Conservation (phyloP, 2,329 filamentous ascomycete genomes). For the Aspergillus sp. region DNA sequence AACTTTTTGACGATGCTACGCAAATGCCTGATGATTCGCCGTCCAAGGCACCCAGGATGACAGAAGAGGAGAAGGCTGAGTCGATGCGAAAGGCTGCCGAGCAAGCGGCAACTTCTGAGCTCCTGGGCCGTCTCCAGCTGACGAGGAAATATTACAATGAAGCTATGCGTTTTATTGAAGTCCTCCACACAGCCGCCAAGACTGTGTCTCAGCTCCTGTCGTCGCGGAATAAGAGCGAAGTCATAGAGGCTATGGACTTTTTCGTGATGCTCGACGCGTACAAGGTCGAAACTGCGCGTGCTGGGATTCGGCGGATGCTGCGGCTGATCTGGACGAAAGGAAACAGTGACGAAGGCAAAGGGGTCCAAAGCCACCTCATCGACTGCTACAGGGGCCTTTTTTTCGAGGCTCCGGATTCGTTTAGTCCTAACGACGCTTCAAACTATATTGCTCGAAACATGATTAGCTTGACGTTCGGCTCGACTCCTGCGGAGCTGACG, state of each 20-base stretch:
- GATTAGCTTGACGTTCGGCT: constrained; percentile 96
- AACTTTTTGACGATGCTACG: constrained; percentile 79
- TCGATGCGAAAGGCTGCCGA: constrained; percentile 71
- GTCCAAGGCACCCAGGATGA: constrained; percentile 59
- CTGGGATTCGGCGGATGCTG: constrained; percentile 90
- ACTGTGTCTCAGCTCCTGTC: constrained; percentile 80
- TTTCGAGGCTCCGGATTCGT: constrained; percentile 86
- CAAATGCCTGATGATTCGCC: constrained; percentile 59
- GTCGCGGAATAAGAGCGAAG: constrained; percentile 94
- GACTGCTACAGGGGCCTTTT: constrained; percentile 94
- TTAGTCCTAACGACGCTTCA: constrained; percentile 78
- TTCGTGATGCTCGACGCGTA: constrained; percentile 93
- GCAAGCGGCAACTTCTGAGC: constrained; percentile 79
- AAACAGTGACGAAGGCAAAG: constrained; percentile 97
- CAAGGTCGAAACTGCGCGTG: constrained; percentile 85
- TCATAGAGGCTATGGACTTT: constrained; percentile 98
- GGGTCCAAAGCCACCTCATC: constrained; percentile 90
- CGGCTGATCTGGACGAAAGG: constrained; percentile 98
- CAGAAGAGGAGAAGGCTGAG: constrained; percentile 65
- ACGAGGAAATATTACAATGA: constrained; percentile 89
- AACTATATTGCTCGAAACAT: constrained; percentile 97
- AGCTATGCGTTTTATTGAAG: constrained; percentile 85
- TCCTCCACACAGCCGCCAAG: constrained; percentile 71
- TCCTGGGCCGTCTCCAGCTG: constrained; percentile 76
- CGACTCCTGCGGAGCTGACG: constrained; percentile 87